Base-by-base conservation (phyloP, 23 red algal species). In the Cyanidium caldarium region DNA sequence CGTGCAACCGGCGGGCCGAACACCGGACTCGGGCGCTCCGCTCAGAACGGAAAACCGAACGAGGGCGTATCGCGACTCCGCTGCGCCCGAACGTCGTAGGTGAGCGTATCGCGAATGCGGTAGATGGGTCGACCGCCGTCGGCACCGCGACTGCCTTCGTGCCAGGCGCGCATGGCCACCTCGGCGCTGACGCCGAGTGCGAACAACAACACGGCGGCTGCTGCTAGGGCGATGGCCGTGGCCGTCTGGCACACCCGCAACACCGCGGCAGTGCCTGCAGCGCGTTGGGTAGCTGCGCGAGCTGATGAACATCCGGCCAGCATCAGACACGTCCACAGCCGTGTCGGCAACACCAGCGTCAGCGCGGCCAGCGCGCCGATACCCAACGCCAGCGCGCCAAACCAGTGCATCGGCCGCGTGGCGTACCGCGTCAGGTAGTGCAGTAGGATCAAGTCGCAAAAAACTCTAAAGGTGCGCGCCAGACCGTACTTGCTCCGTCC, bases 401-500 rank as follows among this genome's bases (percentile, higher is more conserved):
- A 61, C 51, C 51, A 61, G 51, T 61, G 51, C 23, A 61, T 61
- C 7, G 51, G 51, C 13, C 51, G 51, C 21, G 51, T 61, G n/a
- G 51, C 51, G n/a, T 61, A 28, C 23, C 51, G 51, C 19, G 51
- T 75, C 1, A 75, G 40, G 40, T 75, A 75, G n/a, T 75, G 58
- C n/a, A 75, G 58, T 19, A 75, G 41, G 5, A 45, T 30, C 38
- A 75, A 46, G 44, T 75, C 70, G 39, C 70, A 45, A 38, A 75
- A 37, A 1, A 75, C 70, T 0, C 40, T 34, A 75, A 75, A 37
- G 7, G n/a, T 75, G 35, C 70, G 38, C 33, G 36, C 70, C 5
- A 75, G 35, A 25, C 70, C 70, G 35, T 75, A 75, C 58, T 75
- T 75, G 58, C 70, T 75, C 35, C 37, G 36, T 25, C 70, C 70